Conservation (phyloP, 176 grass and related monocot genomes). For the Oryza glaberrima region DNA sequence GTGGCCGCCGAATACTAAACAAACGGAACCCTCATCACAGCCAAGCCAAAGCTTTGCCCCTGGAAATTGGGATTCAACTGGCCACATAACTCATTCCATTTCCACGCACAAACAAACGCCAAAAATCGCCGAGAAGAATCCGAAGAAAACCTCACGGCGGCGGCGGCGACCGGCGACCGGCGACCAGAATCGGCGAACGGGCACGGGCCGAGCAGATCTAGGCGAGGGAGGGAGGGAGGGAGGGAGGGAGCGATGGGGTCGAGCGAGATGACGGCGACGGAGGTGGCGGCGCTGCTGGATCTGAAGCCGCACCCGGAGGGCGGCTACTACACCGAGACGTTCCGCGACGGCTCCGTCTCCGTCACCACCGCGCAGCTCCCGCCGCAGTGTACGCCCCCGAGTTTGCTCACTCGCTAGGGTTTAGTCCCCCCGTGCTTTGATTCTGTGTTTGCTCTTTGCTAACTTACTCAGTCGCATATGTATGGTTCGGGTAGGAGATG, state of each 20-base stretch:
- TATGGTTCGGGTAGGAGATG: neutral
- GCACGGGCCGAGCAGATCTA: neutral
- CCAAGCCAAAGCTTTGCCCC: neutral
- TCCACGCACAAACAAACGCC: neutral
- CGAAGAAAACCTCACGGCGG: neutral
- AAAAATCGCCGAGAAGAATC: neutral
- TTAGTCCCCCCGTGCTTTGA: neutral
- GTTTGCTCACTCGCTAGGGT: neutral
- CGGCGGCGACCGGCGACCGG: neutral
- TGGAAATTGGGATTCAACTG: neutral
- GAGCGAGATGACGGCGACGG: slow-evolving; percentile 64
- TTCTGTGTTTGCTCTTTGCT: neutral
- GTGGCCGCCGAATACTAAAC: slow-evolving; percentile 9
- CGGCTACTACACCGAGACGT: slow-evolving; percentile 83
- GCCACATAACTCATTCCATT: neutral
- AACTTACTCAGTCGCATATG: neutral
- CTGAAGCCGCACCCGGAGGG: slow-evolving; percentile 89
- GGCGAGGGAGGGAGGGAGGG: neutral
- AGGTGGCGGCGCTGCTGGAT: slow-evolving; percentile 76
- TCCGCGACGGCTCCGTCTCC: slow-evolving; percentile 81
- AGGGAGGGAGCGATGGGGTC: slow-evolving; percentile 33
- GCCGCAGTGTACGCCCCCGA: slow-evolving; percentile 59
- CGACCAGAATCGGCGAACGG: neutral
- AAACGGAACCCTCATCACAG: neutral
- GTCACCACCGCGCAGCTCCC: slow-evolving; percentile 87